Base-by-base conservation (phyloP, 2,329 filamentous ascomycete genomes). In the Paracorniculantispora psalliotae region DNA sequence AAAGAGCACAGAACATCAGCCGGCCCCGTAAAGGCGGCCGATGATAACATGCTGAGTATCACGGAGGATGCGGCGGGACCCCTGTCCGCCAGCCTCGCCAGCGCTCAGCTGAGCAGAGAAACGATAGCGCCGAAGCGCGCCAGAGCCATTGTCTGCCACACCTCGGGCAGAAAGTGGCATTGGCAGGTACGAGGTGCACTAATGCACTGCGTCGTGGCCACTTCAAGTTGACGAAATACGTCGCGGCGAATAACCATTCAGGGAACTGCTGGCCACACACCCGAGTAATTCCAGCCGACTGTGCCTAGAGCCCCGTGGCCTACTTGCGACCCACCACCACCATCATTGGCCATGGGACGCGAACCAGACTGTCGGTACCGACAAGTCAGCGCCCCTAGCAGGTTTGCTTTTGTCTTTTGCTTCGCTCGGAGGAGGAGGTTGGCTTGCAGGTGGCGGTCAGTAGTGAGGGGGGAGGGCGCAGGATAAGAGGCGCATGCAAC, bases 361-460 rank as follows among this genome's bases (percentile, higher is more conserved):
- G 41, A 56, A 56, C 43, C 53, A 56, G 43, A 48, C 53, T 56
- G 41, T 56, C 53, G 53, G 53, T 26, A 39, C 30, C 17, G 30
- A 21, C 23, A 47, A 39, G 33, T 53, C 50, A 43, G 35, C 50
- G 6, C 26, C 33, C n/a, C 17, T 37, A 25, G 48, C 37, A 21
- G 30, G 25, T 39, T 43, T 23, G 39, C 19, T 21, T 48, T 48
- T 26, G 5, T 17, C 17, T 26, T 15, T 5, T 48, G 15, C 1
- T 17, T 30, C 1, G 46, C 25, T 48, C 25, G 15, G 41, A 44
- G 46, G 8, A 48, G 23, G 25, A 4, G 17, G 46, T 15, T n/a
- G n/a, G 23, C 17, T 15, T 1, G 17, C 12, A n/a, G 25, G 15
- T 23, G 41, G 28, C 52, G 19, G 52, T 47, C 33, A 41, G 35